Percentiles rank a stretch among this genome's conserved stretches.
Conservation (phyloP, 129 eudicot genomes). For the Smallanthus sonchifolius region DNA sequence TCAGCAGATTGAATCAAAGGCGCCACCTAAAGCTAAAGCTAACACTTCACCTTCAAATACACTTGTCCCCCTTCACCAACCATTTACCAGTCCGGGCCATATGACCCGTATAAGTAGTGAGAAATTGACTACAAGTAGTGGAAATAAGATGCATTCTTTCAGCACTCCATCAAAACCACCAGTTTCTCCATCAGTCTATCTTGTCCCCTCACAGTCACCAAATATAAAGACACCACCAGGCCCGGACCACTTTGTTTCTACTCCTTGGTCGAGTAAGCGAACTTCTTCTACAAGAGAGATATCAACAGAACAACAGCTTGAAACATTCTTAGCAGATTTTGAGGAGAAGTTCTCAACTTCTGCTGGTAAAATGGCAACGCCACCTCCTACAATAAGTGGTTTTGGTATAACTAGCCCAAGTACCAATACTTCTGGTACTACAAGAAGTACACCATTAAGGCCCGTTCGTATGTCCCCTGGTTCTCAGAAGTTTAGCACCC, state of each 20-base stretch:
- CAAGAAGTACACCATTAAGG: conserved; percentile 91
- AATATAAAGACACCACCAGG: conserved; percentile 57
- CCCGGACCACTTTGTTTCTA: conserved; percentile 41
- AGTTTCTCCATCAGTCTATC: conserved; percentile 67
- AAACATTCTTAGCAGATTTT: conserved; percentile 74
- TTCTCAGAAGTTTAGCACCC: conserved; percentile 84
- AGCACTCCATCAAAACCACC: conserved; percentile 67
- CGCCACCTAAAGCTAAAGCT: conserved; percentile 52
- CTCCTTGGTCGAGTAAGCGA: conserved; percentile 90
- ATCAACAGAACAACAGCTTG: conserved; percentile 69
- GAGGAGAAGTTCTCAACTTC: conserved; percentile 77
- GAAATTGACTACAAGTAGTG: conserved; percentile 42
- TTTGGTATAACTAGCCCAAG: conserved; percentile 68
- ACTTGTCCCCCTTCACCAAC: conserved; percentile 79
- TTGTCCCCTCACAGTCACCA: conserved; percentile 53
- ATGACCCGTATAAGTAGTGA: conserved; percentile 45
- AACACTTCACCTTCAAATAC: conserved; percentile 49
- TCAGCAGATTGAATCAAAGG: conserved; percentile 46
- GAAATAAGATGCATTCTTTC: conserved; percentile 47
- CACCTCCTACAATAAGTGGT: conserved; percentile 67
- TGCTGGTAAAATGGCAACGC: conserved; percentile 77
- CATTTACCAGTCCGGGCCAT: conserved; percentile 34
- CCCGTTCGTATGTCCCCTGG: conserved; percentile 98
- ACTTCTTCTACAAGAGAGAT: conserved; percentile 60
- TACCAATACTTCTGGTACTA: conserved; percentile 64